Conservation (phyloP, 768 basidiomycete species). For the Sarcodon sp. region DNA sequence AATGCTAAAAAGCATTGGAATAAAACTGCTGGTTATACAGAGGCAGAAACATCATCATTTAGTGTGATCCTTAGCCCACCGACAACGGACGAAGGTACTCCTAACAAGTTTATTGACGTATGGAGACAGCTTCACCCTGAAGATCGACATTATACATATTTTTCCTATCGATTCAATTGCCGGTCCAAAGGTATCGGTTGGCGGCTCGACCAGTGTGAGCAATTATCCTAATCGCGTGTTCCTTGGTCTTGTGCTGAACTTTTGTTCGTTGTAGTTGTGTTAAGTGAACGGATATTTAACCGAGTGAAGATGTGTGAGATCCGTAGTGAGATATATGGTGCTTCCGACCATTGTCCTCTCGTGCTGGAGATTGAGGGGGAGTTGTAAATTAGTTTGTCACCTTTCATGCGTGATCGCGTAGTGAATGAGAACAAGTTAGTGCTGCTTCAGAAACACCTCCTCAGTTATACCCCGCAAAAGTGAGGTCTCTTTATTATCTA, state of each 20-base stretch:
- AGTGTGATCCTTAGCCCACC: conserved; percentile 50
- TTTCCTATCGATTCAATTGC: conserved; percentile 74
- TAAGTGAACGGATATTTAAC: conserved; percentile 56
- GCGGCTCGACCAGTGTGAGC: conserved; percentile 76
- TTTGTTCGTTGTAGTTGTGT: conserved; percentile 36
- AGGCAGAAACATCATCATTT: conserved; percentile 69
- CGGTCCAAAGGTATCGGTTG: conserved; percentile 74
- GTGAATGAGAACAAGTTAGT: too few relatives aligned
- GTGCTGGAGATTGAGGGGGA: conserved; percentile 51
- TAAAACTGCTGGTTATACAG: conserved; percentile 77
- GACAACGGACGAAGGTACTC: conserved; percentile 11
- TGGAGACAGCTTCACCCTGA: conserved; percentile 67
- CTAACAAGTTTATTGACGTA: conserved; percentile 50
- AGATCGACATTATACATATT: conserved; percentile 73
- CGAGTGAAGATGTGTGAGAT: conserved; percentile 77
- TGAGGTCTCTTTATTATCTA: too few relatives aligned
- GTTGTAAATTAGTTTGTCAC: too few relatives aligned
- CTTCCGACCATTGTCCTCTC: conserved; percentile 78
- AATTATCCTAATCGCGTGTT: conserved; percentile 1
- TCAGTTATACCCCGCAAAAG: too few relatives aligned
- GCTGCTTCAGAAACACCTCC: too few relatives aligned
- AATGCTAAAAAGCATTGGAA: conserved; percentile 75
- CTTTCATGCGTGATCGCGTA: too few relatives aligned
- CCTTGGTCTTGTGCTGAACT: not conserved
- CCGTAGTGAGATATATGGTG: conserved; percentile 73